Base-by-base conservation (phyloP, 257 asterid species). In the Nyctanthes arbortristis region DNA sequence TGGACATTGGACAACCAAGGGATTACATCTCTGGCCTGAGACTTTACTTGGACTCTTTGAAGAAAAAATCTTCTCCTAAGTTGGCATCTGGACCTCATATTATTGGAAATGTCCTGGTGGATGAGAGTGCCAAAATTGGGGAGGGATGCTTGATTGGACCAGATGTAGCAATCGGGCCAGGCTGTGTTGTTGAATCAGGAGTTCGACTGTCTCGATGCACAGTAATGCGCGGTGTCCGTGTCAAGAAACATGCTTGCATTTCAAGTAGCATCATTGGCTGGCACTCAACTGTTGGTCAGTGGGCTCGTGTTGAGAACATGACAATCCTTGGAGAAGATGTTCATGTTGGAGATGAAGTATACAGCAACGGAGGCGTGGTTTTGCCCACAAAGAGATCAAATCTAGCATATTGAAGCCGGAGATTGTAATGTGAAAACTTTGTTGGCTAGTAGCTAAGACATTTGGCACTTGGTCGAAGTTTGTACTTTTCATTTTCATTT, bases 221-320 rank as follows among this genome's bases (percentile, higher is more conserved):
- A 0, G 85, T 89, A 4, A 91, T 91, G 97, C 87, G 96, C 14
- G 97, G 95, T 7, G 96, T 84, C 66, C 90, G 92, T 72, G 80
- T 91, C 68, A 89, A 91, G 84, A 91, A 84, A n/a, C 96, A 91
- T 2, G 84, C 93, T 0, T 91, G 96, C 73, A 66, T 91, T 69
- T 84, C 93, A 7, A 73, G 93, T 32, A 91, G 97, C 75, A 91
- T 91, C 28, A 88, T 91, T 1, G 97, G 97, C 6, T 91, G 97
- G 97, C 97, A 91, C 82, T 91, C 97, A 0, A 91, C 96, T 0
- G 87, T 91, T 12, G 97, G 96, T 12, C 87, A 84, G 79, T 91
- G 97, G 97, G 95, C 97, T 60, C 90, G 97, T 0, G 93, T 89
- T 67, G 97, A 89, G 85, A 91, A 91, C 78, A 91, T 91, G 97